Percentiles rank a stretch among this genome's conserved stretches.
Evolutionary conservation across 2,329 filamentous ascomycete genomes (phyloP).

Genomic region (Cercospora sp.): DNA sequence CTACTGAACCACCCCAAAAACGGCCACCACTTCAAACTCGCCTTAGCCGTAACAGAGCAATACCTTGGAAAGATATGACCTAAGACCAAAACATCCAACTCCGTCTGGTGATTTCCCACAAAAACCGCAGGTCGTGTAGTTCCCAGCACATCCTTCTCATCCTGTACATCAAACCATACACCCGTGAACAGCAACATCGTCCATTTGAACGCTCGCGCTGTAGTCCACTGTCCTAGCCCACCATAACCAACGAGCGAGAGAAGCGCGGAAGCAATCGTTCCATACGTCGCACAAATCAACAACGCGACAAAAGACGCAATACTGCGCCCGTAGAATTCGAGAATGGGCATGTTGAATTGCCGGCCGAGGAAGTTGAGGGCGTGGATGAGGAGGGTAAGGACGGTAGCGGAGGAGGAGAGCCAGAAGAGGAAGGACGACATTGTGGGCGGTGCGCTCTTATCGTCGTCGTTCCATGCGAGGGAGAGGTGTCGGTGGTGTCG

Average conservation of each 20-base stretch:
- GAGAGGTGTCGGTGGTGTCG: neutral
- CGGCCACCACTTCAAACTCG: conserved; percentile 72
- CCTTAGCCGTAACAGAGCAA: conserved; percentile 92
- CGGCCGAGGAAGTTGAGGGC: conserved; percentile 40
- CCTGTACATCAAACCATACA: conserved; percentile 70
- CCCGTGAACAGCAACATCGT: conserved; percentile 74
- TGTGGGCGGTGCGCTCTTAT: neutral
- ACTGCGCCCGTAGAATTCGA: conserved; percentile 67
- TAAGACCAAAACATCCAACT: conserved; percentile 91
- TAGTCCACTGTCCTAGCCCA: conserved; percentile 81
- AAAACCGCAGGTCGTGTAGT: conserved; percentile 79
- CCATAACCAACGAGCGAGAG: conserved; percentile 71
- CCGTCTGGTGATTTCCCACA: conserved; percentile 87
- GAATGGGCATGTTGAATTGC: conserved; percentile 35
- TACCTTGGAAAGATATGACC: conserved; percentile 86
- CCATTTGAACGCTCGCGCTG: conserved; percentile 76
- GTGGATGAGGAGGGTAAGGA: conserved; percentile 38
- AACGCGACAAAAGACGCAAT: conserved; percentile 46
- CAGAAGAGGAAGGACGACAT: conserved; percentile 34
- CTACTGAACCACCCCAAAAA: conserved; percentile 89
- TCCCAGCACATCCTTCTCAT: conserved; percentile 37
- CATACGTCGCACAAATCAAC: conserved; percentile 61
- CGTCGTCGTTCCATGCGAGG: conserved; percentile 6
- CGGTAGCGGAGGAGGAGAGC: conserved; percentile 30
- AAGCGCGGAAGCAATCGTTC: conserved; percentile 69